phyloP scores from a whole-genome alignment of 2,329 filamentous ascomycete species.

The Cordyceps fumosorosea region DNA sequence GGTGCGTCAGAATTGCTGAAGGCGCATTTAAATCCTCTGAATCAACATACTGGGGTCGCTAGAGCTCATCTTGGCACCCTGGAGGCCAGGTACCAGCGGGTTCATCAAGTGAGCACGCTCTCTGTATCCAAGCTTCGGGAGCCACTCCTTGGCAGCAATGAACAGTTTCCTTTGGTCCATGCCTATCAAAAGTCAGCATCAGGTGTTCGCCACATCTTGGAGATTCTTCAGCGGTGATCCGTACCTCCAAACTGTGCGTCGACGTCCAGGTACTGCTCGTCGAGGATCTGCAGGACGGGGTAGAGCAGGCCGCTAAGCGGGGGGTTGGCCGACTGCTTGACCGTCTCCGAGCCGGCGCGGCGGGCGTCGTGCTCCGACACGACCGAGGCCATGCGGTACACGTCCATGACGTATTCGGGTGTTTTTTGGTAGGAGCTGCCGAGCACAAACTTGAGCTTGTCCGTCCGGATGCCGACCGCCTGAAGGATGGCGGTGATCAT shows the following conservation, averaged over 20 bases:
- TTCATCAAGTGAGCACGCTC: slow-evolving; percentile 45
- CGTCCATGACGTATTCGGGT: slow-evolving; percentile 76
- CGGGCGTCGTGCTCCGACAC: slow-evolving; percentile 76
- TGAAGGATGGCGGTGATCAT: slow-evolving; percentile 69
- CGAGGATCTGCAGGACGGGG: slow-evolving; percentile 67
- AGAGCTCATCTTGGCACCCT: slow-evolving; percentile 81
- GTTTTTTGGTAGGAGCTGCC: slow-evolving; percentile 77
- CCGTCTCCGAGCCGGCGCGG: slow-evolving; percentile 86
- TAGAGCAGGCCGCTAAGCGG: slow-evolving; percentile 48
- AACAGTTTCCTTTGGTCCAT: slow-evolving; percentile 88
- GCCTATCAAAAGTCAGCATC: slow-evolving; percentile 19
- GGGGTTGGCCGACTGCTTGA: slow-evolving; percentile 81
- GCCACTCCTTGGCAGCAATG: slow-evolving; percentile 72
- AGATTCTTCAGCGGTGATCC: slow-evolving; percentile 22
- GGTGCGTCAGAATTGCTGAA: not conserved
- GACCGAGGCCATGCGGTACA: slow-evolving; percentile 67
- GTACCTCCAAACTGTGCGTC: slow-evolving; percentile 76
- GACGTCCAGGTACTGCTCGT: slow-evolving; percentile 82
- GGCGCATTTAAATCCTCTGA: not conserved
- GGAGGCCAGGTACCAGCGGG: slow-evolving; percentile 83
- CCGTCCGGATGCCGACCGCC: slow-evolving; percentile 70
- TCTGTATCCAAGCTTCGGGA: slow-evolving; percentile 80
- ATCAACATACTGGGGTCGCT: slow-evolving; percentile 53
- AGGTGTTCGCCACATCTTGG: not conserved
- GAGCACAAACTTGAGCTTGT: slow-evolving; percentile 74